Evolutionary conservation across 106 monocot genomes (phyloP).

Genomic region (Apostasia ramifera): DNA sequence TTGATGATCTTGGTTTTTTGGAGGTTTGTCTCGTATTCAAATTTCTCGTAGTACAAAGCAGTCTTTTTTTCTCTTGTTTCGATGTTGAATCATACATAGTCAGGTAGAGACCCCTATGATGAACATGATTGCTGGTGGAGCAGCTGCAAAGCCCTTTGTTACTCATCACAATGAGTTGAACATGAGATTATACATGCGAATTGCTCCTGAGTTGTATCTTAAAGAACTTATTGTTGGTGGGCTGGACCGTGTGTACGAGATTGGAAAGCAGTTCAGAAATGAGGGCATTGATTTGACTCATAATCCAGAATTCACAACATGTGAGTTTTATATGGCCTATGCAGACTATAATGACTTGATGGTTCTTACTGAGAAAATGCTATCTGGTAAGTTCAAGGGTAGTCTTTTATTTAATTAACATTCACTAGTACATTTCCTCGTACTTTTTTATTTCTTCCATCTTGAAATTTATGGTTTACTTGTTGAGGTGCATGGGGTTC

Average conservation of each 20-base stretch:
- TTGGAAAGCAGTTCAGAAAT: slow-evolving; percentile 96
- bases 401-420: no score
- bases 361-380: slow-evolving; percentile 75
- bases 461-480: no score
- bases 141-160: slow-evolving; percentile 88
- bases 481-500: no score
- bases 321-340: slow-evolving; percentile 98
- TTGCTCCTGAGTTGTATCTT: slow-evolving; percentile 87
- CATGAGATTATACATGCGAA: slow-evolving; percentile 86
- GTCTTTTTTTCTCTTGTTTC: neutral
- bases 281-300: slow-evolving; percentile 98
- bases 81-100: neutral
- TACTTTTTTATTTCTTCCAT: no score
- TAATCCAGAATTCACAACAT: slow-evolving; percentile 98
- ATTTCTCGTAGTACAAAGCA: neutral
- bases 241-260: slow-evolving; percentile 88
- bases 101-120: slow-evolving; percentile 99
- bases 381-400: slow-evolving; percentile 47
- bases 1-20: slow-evolving; percentile 62
- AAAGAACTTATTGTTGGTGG: slow-evolving; percentile 91
- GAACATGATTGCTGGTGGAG: slow-evolving; percentile 97
- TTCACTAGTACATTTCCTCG: neutral
- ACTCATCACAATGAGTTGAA: slow-evolving; percentile 93
- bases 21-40: slow-evolving; percentile 49
- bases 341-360: slow-evolving; percentile 97